Conservation (phyloP, 352 stramenopile genomes). For the Globisporangium viniferum region DNA sequence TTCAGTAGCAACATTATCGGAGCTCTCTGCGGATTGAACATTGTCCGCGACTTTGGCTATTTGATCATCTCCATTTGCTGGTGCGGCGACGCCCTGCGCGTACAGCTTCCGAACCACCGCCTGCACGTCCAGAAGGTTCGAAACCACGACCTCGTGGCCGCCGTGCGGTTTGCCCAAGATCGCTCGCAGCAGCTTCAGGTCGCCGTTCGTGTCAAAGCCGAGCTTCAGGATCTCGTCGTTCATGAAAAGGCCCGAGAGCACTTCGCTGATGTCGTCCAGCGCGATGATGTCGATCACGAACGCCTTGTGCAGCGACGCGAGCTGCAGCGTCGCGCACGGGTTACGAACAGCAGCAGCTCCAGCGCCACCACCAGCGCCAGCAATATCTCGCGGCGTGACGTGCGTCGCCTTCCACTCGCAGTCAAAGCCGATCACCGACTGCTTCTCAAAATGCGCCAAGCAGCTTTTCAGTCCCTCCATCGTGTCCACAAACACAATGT, state of each 20-base stretch:
- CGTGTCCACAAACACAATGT: slow-evolving; percentile 64
- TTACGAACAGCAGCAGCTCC: slow-evolving; percentile 14
- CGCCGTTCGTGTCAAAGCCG: slow-evolving; percentile 64
- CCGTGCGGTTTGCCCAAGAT: slow-evolving; percentile 28
- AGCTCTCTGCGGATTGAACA: slow-evolving; percentile 6
- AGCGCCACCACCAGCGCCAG: neutral
- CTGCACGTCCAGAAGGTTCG: slow-evolving; percentile 59
- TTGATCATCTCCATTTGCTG: neutral
- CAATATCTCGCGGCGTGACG: slow-evolving; percentile 11
- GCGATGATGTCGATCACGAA: slow-evolving; percentile 71
- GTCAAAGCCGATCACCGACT: slow-evolving; percentile 66
- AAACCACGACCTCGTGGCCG: slow-evolving; percentile 32
- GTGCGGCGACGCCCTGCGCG: neutral
- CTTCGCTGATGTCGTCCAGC: slow-evolving; percentile 28
- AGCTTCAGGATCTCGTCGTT: slow-evolving; percentile 59
- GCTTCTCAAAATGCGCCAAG: slow-evolving; percentile 33
- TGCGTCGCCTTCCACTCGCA: slow-evolving; percentile 75
- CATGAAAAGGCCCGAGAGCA: slow-evolving; percentile 41
- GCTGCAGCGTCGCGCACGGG: slow-evolving; percentile 60
- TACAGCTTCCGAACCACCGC: slow-evolving; percentile 38
- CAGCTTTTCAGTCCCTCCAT: slow-evolving; percentile 29
- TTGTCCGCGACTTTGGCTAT: slow-evolving; percentile 6
- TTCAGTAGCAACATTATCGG: neutral
- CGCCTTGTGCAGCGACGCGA: slow-evolving; percentile 50
- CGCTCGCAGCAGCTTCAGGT: slow-evolving; percentile 52